These are phyloP conservation scores for Dillenia suffruticosa DNA, from an alignment of 164 flowering plant species.

Conservation along the genomic window DNA sequence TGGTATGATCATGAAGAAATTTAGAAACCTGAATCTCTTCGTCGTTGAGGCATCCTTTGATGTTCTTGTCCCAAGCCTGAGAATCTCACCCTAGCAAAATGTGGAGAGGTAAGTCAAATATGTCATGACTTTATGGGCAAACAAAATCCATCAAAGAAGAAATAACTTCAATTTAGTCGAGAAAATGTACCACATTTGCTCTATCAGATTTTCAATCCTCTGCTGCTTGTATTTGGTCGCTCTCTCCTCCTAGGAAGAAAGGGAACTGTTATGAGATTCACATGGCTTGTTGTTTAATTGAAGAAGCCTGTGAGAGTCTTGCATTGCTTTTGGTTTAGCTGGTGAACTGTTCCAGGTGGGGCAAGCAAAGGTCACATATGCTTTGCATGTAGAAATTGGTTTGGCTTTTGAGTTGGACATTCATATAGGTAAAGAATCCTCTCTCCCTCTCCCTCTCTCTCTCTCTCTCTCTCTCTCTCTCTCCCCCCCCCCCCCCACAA, in stretches of 20 bases:
- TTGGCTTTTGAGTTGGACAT: constrained; percentile 2
- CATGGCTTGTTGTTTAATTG: constrained; percentile 13
- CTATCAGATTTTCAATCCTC: constrained; percentile 14
- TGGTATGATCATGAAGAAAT: too few species aligned
- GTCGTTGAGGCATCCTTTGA: constrained; percentile 11
- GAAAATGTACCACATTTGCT: constrained; percentile 33
- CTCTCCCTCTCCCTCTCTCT: too few species aligned
- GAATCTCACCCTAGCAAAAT: constrained; percentile 31
- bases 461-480: too few species aligned
- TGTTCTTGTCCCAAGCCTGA: constrained; percentile 19
- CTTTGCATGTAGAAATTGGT: constrained; percentile 23
- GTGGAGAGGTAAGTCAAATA: neutral
- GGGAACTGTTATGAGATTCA: neutral
- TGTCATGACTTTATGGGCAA: too few species aligned
- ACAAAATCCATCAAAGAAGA: too few species aligned
- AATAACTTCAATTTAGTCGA: neutral
- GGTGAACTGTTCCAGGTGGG: constrained; percentile 12
- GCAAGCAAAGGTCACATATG: constrained; percentile 27
- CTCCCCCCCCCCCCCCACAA: too few species aligned
- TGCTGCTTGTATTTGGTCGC: neutral
- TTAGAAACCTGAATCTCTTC: constrained; percentile 8
- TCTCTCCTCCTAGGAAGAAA: neutral
- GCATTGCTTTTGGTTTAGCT: constrained; percentile 4
- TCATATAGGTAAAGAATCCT: too few species aligned
- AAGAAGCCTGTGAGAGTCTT: constrained; percentile 10